A percentile compares a stretch with the other conserved stretches of the same genome.
Evolutionary conservation across 352 stramenopile species (phyloP).

Genomic region (Blastocystis sp.): DNA sequence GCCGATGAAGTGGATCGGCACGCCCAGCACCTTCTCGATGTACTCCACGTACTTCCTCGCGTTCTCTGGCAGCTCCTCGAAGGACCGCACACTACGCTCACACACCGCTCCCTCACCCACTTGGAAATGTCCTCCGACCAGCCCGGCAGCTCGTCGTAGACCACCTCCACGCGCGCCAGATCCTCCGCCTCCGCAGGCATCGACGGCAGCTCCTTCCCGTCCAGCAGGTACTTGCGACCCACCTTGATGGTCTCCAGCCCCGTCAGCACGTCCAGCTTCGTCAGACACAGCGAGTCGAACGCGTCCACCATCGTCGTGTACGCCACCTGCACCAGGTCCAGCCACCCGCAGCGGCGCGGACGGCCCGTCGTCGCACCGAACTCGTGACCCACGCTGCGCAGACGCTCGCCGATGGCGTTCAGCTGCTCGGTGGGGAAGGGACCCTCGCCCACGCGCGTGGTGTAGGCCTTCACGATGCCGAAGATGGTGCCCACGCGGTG

Average conservation of each 20-base stretch:
- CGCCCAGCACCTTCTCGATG: constrained; percentile 86
- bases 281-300: constrained; percentile 93
- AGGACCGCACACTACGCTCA: constrained; percentile 74
- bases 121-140: constrained; percentile 88
- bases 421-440: constrained; percentile 94
- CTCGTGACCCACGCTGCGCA: constrained; percentile 81
- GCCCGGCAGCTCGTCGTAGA: constrained; percentile 66
- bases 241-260: constrained; percentile 77
- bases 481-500: constrained; percentile 77
- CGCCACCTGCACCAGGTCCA: constrained; percentile 78
- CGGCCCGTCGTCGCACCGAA: constrained; percentile 87
- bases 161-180: constrained; percentile 59
- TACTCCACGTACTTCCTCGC: constrained; percentile 88
- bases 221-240: constrained; percentile 45
- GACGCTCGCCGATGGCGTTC: constrained; percentile 72
- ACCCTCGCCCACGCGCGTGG: constrained; percentile 91
- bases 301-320: constrained; percentile 83
- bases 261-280: constrained; percentile 95
- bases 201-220: constrained; percentile 7
- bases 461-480: constrained; percentile 98
- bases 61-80: constrained; percentile 84
- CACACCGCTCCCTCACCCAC: background rate
- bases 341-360: constrained; percentile 89
- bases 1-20: constrained; percentile 93
- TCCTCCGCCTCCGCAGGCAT: constrained; percentile 53